Conservation (phyloP, 129 eudicot species). For the Pseudognaphalium luteoalbum region DNA sequence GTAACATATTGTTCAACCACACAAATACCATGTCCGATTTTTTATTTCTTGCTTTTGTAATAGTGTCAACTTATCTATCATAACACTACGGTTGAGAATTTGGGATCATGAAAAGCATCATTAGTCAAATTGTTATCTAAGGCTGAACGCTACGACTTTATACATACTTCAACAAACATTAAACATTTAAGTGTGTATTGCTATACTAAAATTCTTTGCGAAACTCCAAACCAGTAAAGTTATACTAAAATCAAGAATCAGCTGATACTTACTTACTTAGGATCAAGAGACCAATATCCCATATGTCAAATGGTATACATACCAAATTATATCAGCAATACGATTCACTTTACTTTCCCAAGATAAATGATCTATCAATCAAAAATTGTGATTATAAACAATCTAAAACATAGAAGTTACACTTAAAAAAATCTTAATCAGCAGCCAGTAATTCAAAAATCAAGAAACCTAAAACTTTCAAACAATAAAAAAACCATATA, state of each 20-base stretch:
- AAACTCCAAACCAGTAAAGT: not conserved
- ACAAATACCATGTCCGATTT: not conserved
- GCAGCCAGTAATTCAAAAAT: not conserved
- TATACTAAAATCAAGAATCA: conserved; percentile 11
- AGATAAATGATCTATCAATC: not conserved
- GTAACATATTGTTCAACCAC: conserved; percentile 4
- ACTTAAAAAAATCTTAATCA: too few relatives aligned
- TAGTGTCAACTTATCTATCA: not conserved
- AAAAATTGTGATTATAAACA: not conserved
- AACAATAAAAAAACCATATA: not conserved
- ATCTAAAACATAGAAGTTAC: too few relatives aligned
- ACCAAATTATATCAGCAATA: not conserved
- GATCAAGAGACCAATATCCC: conserved; percentile 6
- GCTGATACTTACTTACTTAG: not conserved
- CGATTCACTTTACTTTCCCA: too few relatives aligned
- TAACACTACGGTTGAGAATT: too few relatives aligned
- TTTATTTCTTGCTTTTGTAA: conserved; percentile 7
- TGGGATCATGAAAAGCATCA: too few relatives aligned
- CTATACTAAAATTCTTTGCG: too few relatives aligned
- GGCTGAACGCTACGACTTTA: too few relatives aligned
- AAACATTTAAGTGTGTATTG: too few relatives aligned
- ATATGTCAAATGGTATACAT: not conserved
- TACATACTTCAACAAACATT: too few relatives aligned
- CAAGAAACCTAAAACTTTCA: conserved; percentile 8
- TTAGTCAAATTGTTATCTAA: too few relatives aligned